Evolutionary conservation across 176 grass and related monocot species (phyloP).

Genomic region (Carex myosuroides): DNA sequence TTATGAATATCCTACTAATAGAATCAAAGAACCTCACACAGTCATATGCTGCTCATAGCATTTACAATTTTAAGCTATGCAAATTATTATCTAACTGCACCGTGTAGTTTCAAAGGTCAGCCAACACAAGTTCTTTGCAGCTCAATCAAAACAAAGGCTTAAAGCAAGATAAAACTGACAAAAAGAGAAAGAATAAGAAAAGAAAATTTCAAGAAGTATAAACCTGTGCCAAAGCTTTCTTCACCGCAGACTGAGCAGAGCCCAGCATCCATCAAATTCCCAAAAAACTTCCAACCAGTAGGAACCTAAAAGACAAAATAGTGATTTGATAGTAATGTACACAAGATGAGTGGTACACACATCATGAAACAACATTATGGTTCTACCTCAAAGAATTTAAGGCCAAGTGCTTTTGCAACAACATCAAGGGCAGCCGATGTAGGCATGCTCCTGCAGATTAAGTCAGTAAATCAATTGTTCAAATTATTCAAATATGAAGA

Average conservation of each 20-base stretch:
- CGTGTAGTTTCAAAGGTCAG: not conserved
- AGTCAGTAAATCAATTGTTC: constrained; percentile 26
- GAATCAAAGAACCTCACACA: not conserved
- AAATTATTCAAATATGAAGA: not conserved
- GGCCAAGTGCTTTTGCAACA: constrained; percentile 83
- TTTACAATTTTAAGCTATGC: not conserved
- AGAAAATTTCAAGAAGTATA: not conserved
- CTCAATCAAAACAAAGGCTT: not conserved
- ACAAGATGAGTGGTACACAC: not conserved
- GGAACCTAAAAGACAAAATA: constrained; percentile 68
- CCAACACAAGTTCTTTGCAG: not conserved
- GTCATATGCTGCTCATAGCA: not conserved
- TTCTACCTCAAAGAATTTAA: constrained; percentile 98
- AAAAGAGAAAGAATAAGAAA: not conserved
- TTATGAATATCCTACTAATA: not conserved
- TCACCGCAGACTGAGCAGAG: constrained; percentile 96
- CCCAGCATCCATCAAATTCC: constrained; percentile 97
- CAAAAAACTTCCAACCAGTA: constrained; percentile 99
- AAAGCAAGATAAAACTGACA: not conserved
- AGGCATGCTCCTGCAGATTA: constrained; percentile 88
- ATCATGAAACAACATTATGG: not conserved
- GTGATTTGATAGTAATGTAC: constrained; percentile 5
- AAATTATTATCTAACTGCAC: not conserved
- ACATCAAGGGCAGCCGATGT: constrained; percentile 99
- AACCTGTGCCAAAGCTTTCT: constrained; percentile 99